These are phyloP conservation scores for Dothiorella sarmentorum DNA, from an alignment of 2,329 filamentous ascomycete genomes.

Conservation along the genomic window DNA sequence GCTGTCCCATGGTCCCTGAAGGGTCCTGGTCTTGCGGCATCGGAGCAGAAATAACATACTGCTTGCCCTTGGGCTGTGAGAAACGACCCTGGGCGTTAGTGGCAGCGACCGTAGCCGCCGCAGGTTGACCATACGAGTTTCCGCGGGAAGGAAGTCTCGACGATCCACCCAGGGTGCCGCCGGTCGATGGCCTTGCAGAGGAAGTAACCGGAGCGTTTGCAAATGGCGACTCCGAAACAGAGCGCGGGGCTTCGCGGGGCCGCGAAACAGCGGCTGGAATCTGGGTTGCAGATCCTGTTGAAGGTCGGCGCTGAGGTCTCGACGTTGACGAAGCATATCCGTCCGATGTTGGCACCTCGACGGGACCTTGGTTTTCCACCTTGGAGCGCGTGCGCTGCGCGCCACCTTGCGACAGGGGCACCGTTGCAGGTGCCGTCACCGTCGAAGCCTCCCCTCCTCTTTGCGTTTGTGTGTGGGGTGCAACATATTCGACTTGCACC, in stretches of 20 bases:
- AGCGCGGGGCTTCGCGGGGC: conserved; percentile 50
- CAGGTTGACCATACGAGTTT: conserved; percentile 80
- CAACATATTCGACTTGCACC: conserved; percentile 96
- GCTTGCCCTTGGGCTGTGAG: conserved; percentile 68
- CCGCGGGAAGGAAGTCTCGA: conserved; percentile 67
- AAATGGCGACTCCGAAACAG: conserved; percentile 46
- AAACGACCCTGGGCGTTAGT: conserved; percentile 89
- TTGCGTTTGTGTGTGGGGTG: conserved; percentile 80
- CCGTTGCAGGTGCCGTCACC: conserved; percentile 10
- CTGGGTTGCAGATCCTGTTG: conserved; percentile 22
- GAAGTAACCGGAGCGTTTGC: conserved; percentile 41
- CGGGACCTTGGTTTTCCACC: conserved; percentile 54
- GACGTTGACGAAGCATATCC: conserved; percentile 32
- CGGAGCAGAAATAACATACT: conserved; percentile 68
- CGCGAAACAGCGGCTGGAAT: conserved; percentile 35
- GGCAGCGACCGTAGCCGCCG: conserved; percentile 78
- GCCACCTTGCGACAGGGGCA: conserved; percentile 26
- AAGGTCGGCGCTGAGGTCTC: conserved; percentile 21
- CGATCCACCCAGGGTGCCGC: conserved; percentile 65
- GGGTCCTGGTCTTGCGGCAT: conserved; percentile 53
- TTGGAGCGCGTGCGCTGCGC: conserved; percentile 52
- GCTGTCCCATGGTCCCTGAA: conserved; percentile 55
- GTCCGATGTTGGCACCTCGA: conserved; percentile 39
- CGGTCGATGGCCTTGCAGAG: conserved; percentile 68
- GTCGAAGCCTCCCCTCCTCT: conserved; percentile 57